Percentiles rank a stretch among this genome's conserved stretches.
Conservation (phyloP, 164 flowering plant species). For the Euptelea pleiosperma region DNA sequence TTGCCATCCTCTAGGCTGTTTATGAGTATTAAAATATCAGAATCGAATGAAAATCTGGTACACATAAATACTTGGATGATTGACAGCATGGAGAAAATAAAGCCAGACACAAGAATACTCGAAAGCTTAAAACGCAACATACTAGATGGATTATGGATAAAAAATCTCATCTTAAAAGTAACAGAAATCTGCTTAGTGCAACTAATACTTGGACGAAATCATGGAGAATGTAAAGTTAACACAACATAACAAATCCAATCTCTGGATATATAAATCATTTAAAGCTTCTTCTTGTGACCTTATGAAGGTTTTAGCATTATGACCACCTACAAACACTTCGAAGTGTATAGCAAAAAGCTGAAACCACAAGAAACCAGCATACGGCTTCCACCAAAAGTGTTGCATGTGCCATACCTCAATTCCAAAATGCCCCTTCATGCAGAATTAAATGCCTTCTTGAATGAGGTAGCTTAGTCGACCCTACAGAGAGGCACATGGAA, state of each 20-base stretch:
- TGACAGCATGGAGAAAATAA: too few relatives aligned
- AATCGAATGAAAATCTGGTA: too few relatives aligned
- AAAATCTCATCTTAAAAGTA: slow-evolving; percentile 10
- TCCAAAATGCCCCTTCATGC: slow-evolving; percentile 9
- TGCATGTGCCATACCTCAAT: slow-evolving; percentile 19
- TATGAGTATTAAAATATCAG: too few relatives aligned
- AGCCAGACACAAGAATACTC: too few relatives aligned
- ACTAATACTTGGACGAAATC: background rate
- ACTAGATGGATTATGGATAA: slow-evolving; percentile 2
- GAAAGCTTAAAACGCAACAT: background rate
- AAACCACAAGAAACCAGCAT: slow-evolving; percentile 9
- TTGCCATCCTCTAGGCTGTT: too few relatives aligned
- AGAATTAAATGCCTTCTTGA: slow-evolving; percentile 12
- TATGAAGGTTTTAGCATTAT: slow-evolving; percentile 16
- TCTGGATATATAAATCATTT: slow-evolving; percentile 9
- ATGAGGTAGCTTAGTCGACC: slow-evolving; percentile 17
- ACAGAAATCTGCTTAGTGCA: background rate
- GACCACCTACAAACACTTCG: slow-evolving; percentile 17
- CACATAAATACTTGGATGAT: too few relatives aligned
- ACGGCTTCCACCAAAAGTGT: slow-evolving; percentile 14
- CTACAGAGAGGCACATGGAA: slow-evolving; percentile 8
- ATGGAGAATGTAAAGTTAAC: slow-evolving; percentile 5
- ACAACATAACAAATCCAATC: slow-evolving; percentile 16
- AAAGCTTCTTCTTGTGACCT: slow-evolving; percentile 14
- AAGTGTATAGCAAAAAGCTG: background rate